A percentile compares a stretch with the other conserved stretches of the same genome.
Evolutionary conservation across 371 early-diverging fungal genomes (phyloP).

Genomic region (Dinochytrium kinnereticum): DNA sequence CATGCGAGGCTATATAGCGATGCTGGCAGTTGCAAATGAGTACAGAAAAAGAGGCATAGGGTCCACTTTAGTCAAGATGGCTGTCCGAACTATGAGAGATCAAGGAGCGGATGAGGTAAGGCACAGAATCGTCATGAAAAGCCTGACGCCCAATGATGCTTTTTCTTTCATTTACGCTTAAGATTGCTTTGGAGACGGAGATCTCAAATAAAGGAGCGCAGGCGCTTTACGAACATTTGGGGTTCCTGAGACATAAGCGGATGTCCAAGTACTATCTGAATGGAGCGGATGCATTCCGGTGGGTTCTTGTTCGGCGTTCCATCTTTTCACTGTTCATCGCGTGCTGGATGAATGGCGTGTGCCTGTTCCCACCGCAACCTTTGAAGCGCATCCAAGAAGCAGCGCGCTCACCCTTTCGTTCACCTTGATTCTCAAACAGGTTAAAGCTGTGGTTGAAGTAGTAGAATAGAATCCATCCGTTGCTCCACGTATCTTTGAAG

Average conservation of each 20-base stretch:
- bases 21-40: slow-evolving; percentile 86
- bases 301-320: background rate
- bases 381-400: too few species aligned
- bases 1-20: slow-evolving; percentile 93
- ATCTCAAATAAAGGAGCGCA: slow-evolving; percentile 86
- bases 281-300: slow-evolving; percentile 90
- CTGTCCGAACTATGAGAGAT: slow-evolving; percentile 75
- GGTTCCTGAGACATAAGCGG: slow-evolving; percentile 92
- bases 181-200: slow-evolving; percentile 93
- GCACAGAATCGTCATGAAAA: background rate
- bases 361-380: too few species aligned
- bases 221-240: slow-evolving; percentile 86
- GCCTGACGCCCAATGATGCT: background rate
- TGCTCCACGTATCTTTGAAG: too few species aligned
- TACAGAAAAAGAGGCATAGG: slow-evolving; percentile 83
- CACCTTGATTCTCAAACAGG: background rate
- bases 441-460: slow-evolving; percentile 13
- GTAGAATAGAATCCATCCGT: too few species aligned
- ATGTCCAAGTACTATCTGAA: slow-evolving; percentile 90
- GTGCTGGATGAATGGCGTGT: too few species aligned
- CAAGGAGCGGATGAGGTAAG: slow-evolving; percentile 87
- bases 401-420: background rate
- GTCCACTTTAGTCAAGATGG: slow-evolving; percentile 72
- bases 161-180: background rate
- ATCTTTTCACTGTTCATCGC: background rate